phyloP scores from a whole-genome alignment of 2,329 filamentous ascomycete species.

The Pseudopithomyces maydicus region DNA sequence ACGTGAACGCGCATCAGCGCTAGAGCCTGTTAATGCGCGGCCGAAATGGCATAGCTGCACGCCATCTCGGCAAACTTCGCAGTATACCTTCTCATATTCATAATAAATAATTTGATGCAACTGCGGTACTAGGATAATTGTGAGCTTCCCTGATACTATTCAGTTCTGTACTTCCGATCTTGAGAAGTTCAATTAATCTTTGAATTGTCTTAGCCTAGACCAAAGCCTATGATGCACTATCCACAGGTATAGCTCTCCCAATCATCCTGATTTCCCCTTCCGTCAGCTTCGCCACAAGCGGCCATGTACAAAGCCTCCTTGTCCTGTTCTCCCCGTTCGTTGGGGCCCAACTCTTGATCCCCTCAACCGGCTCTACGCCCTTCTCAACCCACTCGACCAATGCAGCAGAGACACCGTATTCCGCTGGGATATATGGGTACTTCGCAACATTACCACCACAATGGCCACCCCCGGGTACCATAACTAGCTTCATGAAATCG shows the following conservation, averaged over 20 bases:
- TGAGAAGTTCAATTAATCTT: too few species aligned
- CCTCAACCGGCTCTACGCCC: not conserved
- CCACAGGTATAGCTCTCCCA: constrained; percentile 7
- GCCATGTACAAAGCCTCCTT: constrained; percentile 6
- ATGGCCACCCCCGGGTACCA: constrained; percentile 8
- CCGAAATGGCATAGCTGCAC: not conserved
- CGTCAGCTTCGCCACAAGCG: constrained; percentile 2
- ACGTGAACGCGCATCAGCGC: not conserved
- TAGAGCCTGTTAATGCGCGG: not conserved
- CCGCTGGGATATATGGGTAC: constrained; percentile 4
- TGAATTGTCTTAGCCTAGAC: too few species aligned
- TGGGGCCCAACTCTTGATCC: constrained; percentile 6
- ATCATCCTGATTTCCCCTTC: not conserved
- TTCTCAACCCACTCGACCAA: constrained; percentile 7
- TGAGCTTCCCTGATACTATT: too few species aligned
- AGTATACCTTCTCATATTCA: too few species aligned
- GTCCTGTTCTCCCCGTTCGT: constrained; percentile 3
- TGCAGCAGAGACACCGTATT: constrained; percentile 4
- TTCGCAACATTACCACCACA: constrained; percentile 6
- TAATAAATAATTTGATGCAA: too few species aligned
- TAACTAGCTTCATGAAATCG: constrained; percentile 7
- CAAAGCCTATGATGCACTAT: too few species aligned
- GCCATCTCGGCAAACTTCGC: too few species aligned
- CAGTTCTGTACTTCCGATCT: too few species aligned
- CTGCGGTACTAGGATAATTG: too few species aligned